Percentiles rank a stretch among this genome's conserved stretches.
These are phyloP conservation scores for Alnus glutinosa DNA, from an alignment of 306 rosid genomes.

Conservation along the genomic window DNA sequence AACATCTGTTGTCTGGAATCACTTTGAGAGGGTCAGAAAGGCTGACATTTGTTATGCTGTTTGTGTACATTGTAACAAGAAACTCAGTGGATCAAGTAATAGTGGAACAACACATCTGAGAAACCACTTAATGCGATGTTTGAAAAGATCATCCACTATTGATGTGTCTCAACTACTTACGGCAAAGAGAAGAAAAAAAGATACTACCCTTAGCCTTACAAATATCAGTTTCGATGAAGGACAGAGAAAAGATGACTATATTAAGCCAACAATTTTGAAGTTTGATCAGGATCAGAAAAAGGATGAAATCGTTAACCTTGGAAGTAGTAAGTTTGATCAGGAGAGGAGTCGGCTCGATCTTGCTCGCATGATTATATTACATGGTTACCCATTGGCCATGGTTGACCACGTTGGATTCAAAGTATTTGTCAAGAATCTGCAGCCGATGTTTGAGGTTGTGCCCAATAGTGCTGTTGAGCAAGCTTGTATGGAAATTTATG, in stretches of 20 bases:
- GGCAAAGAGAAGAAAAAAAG: constrained; percentile 89
- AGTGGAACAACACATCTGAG: constrained; percentile 98
- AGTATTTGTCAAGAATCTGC: constrained; percentile 95
- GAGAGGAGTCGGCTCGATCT: constrained; percentile 90
- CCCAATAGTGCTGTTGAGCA: constrained; percentile 57
- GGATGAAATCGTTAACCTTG: constrained; percentile 65
- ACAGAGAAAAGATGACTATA: constrained; percentile 71
- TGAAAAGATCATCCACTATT: constrained; percentile 71
- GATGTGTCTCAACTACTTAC: constrained; percentile 95
- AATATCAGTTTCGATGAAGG: constrained; percentile 70
- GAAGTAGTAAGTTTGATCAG: constrained; percentile 73
- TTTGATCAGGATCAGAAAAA: constrained; percentile 81
- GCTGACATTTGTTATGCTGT: constrained; percentile 89
- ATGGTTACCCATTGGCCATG: constrained; percentile 84
- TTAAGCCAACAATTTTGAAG: constrained; percentile 64
- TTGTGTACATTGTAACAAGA: constrained; percentile 92
- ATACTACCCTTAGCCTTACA: constrained; percentile 55
- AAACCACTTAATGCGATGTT: constrained; percentile 93
- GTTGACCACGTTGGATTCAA: constrained; percentile 91
- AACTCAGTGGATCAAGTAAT: constrained; percentile 96
- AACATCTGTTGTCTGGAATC: constrained; percentile 98
- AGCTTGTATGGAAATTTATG: constrained; percentile 71
- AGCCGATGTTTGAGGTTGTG: constrained; percentile 83
- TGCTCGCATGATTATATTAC: constrained; percentile 88
- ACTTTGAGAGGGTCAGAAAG: constrained; percentile 91